phyloP scores from a whole-genome alignment of 352 stramenopile genomes.

The Globisporangium rhizosaccharum region DNA sequence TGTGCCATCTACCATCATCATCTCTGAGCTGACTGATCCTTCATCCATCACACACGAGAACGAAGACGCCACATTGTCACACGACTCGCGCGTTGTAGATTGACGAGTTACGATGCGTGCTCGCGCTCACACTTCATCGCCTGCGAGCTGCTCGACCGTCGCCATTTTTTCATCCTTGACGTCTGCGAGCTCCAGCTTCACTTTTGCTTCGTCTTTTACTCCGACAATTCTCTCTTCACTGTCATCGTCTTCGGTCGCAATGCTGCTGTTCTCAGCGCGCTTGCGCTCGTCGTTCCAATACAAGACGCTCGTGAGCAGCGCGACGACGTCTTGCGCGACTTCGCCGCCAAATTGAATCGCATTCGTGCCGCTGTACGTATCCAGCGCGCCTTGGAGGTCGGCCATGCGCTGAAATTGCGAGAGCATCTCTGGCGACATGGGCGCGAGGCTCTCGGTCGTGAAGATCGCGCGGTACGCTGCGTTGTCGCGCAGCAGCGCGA shows the following conservation, averaged over 20 bases:
- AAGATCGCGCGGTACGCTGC: slow-evolving; percentile 57
- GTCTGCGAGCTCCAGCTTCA: slow-evolving; percentile 1
- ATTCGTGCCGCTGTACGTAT: slow-evolving; percentile 44
- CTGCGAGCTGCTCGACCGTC: no score
- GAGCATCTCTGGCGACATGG: slow-evolving; percentile 52
- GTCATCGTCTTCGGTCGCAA: slow-evolving; percentile 2
- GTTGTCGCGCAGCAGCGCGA: slow-evolving; percentile 69
- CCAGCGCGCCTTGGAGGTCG: slow-evolving; percentile 73
- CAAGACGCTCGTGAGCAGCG: slow-evolving; percentile 60
- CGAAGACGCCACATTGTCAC: no score
- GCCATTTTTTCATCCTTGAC: no score
- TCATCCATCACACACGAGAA: no score
- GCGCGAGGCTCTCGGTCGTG: slow-evolving; percentile 35
- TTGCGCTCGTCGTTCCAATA: slow-evolving; percentile 59
- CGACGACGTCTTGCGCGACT: slow-evolving; percentile 76
- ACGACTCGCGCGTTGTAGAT: no score
- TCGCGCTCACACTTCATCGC: no score
- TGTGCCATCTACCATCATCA: no score
- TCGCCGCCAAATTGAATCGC: slow-evolving; percentile 77
- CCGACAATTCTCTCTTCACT: no score
- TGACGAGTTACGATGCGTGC: no score
- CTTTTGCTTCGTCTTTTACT: not conserved
- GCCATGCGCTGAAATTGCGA: slow-evolving; percentile 63
- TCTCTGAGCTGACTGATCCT: no score
- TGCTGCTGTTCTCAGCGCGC: slow-evolving; percentile 25